Evolutionary conservation across 140 eudicot genomes (phyloP), one percentile per base, ranked within the genome.

Genomic region (Eryngium alpinum): DNA sequence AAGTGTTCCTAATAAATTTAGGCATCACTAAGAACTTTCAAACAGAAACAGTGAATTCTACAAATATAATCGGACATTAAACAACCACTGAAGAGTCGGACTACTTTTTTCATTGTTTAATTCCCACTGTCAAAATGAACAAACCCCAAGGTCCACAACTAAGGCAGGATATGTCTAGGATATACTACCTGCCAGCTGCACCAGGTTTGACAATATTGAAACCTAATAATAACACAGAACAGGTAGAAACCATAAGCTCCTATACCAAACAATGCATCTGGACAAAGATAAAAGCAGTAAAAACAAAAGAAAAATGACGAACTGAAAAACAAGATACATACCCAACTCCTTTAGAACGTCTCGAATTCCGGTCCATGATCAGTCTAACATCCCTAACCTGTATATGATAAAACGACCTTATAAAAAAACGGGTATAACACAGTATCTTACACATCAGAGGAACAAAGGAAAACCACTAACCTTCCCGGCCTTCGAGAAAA

Each of bases 271-370:
- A 33, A 33, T 70, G 75, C 46, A 69, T 69, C 44, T 2, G 46
- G 46, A 38, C 46, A 38, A n/a, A 69, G 27, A 70, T 67, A 29
- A 10, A 27, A 5, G 66, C 22, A 62, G 31, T 62, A 22, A n/a
- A 31, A 17, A 69, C 33, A 70, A 43, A 32, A 32, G 46, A 38
- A 38, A 53, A 10, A 10, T 53, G 60, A n/a, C n/a, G n/a, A n/a
- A n/a, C 12, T 18, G 43, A 19, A 19, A 15, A 79, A 46, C 29
- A 77, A 52, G 22, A 70, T 52, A 86, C 97, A 50, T 81, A 94
- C 98, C 98, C 98, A 33, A 94, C 98, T 87, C 98, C 98, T 89
- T 94, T 94, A 70, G 98, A 94, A 32, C 98, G 84, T 82, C 98
- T 90, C 72, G 97, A 92, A 82, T 92, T 94, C 25, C 98, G 84